These are phyloP conservation scores for Kernera saxatilis DNA, from an alignment of 345 rosid species.

Conservation along the genomic window DNA sequence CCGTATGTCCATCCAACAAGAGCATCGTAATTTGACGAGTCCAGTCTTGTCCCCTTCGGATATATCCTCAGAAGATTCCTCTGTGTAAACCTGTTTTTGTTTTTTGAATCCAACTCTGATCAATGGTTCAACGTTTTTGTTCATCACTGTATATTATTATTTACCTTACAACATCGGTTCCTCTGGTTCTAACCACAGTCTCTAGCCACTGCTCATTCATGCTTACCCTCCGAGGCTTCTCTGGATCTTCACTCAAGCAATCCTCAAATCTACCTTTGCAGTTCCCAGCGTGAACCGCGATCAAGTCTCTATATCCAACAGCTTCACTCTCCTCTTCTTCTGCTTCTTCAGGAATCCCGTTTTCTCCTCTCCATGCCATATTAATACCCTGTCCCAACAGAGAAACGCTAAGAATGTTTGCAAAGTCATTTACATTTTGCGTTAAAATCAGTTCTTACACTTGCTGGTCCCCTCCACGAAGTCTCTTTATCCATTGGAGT, in stretches of 20 bases:
- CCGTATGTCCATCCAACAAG: constrained; percentile 80
- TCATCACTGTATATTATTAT: background rate
- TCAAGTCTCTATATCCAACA: constrained; percentile 46
- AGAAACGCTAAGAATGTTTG: background rate
- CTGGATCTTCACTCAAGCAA: constrained; percentile 36
- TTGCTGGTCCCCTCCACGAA: constrained; percentile 13
- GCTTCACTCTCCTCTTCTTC: constrained; percentile 26
- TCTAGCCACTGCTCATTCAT: constrained; percentile 60
- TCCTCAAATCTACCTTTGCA: constrained; percentile 33
- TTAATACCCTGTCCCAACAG: constrained; percentile 25
- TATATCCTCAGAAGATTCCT: constrained; percentile 65
- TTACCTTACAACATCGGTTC: constrained; percentile 40
- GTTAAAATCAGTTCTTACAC: background rate
- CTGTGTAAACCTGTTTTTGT: constrained; percentile 53
- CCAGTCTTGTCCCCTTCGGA: constrained; percentile 64
- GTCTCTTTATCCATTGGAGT: background rate
- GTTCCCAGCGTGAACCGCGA: constrained; percentile 61
- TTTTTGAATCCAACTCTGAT: background rate
- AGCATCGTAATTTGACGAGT: constrained; percentile 81
- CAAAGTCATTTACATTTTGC: background rate
- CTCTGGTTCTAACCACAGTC: constrained; percentile 35
- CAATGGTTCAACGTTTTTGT: background rate
- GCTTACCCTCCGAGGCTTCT: constrained; percentile 54
- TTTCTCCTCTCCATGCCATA: constrained; percentile 21
- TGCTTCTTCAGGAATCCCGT: constrained; percentile 31